These are phyloP conservation scores for Coemansia sp. DNA, from an alignment of 192 early-diverging fungal genomes.

Conservation along the genomic window DNA sequence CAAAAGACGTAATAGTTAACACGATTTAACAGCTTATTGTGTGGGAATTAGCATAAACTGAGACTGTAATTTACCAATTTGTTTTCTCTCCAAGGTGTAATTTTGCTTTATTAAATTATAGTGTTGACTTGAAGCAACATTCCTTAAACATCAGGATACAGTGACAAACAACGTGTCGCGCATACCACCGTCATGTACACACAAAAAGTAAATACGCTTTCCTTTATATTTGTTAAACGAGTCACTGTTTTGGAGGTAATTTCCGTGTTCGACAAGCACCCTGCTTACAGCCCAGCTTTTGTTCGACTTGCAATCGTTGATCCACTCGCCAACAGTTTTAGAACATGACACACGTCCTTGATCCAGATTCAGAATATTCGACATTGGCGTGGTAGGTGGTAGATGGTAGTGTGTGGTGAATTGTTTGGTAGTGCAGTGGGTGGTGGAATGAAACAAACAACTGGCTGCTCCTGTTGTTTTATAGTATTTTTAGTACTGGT, in stretches of 20 bases:
- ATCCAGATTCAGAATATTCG: background rate
- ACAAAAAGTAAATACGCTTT: constrained; percentile 3
- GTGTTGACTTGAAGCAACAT: background rate
- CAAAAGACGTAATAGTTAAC: no score
- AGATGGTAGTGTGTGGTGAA: no score
- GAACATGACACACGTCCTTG: background rate
- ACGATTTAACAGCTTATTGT: no score
- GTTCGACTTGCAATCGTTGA: background rate
- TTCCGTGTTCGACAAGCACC: background rate
- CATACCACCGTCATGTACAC: background rate
- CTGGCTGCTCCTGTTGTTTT: no score
- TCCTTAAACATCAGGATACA: background rate
- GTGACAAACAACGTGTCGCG: background rate
- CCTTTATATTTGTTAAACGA: background rate
- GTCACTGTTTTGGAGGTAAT: background rate
- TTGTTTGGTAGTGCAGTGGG: no score
- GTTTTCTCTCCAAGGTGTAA: no score
- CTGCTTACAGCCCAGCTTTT: background rate
- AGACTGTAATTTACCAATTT: no score
- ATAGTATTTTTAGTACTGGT: no score
- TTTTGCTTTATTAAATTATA: background rate
- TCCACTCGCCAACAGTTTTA: background rate
- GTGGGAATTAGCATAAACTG: no score
- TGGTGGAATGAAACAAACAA: no score
- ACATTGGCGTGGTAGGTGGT: background rate